phyloP scores from a whole-genome alignment of 2,329 filamentous ascomycete genomes.

The Ceratocystis destructans region DNA sequence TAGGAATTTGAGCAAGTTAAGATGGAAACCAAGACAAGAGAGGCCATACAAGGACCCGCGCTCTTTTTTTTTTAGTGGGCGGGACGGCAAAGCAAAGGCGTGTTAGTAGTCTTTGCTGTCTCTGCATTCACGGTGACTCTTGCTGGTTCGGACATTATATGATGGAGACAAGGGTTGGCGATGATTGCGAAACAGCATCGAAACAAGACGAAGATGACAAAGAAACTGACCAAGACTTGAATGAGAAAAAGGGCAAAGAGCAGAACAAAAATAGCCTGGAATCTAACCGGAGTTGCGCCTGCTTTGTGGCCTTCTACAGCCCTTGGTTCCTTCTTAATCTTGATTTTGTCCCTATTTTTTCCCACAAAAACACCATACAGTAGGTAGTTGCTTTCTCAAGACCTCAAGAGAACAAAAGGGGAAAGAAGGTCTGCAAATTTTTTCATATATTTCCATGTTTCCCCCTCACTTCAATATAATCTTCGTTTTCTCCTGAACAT shows the following conservation, averaged over 20 bases:
- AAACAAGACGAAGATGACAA: background rate
- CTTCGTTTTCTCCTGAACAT: background rate
- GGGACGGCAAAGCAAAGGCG: background rate
- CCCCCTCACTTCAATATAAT: background rate
- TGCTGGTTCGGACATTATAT: background rate
- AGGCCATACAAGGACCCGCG: no score
- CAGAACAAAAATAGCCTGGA: background rate
- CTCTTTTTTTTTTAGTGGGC: background rate
- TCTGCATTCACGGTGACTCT: background rate
- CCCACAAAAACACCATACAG: no score
- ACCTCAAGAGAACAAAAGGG: background rate
- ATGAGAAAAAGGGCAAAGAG: background rate
- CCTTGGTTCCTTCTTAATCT: no score
- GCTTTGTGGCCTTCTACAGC: no score
- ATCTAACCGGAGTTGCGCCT: no score
- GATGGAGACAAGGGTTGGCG: background rate
- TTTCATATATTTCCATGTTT: background rate
- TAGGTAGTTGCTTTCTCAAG: no score
- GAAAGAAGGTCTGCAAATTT: background rate
- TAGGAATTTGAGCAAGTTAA: background rate
- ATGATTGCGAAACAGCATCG: constrained; percentile 1
- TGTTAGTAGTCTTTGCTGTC: background rate
- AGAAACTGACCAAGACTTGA: background rate
- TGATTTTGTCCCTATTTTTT: no score
- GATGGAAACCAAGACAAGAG: no score